Base-by-base conservation (phyloP, 192 early-diverging fungal genomes). In the Podila horticola region DNA sequence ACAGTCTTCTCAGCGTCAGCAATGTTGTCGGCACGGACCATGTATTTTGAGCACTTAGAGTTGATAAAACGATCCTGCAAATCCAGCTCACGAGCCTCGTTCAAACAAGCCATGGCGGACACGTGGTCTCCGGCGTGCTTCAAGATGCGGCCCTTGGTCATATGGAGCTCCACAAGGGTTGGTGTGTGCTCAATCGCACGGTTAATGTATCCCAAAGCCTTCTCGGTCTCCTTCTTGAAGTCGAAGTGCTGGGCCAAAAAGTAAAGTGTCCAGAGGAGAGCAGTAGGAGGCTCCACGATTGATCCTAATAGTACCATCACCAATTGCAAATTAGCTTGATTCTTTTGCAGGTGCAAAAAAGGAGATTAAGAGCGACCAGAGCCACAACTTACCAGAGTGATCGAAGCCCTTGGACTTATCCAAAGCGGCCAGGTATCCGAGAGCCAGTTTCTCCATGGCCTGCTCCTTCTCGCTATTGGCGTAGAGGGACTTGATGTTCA, bases 21-120 rank as follows among this genome's bases (percentile, higher is more conserved):
- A n/a, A 94, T 79, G 36, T 94, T 84, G 74, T 93, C 88, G 60
- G 92, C 89, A 64, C 95, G 90, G 36, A 98, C 85, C 93, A 96
- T 94, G 83, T 99, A 99, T 82, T 98, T 98, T 17, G 93, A 90
- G 68, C 92, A 93, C 81, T 97, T 97, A 19, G 95, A 89, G 85
- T 98, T 99, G 86, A 98, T 90, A 69, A 93, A 98, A 20, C 98
- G 90, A 86, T 99, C 98, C 82, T 95, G 94, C 64, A 97, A 83
- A 83, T 99, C 98, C 70, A 95, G 73, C 68, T 95, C 90, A 22
- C 98, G 91, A 19, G 90, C 96, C 74, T 93, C 89, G 73, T 97
- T 93, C 93, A 98, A 93, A 0, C 88, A 88, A 10, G 93, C 79
- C 82, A 88, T 89, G 2, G 98, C 98, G 10, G 85, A 82, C 0